A percentile compares a stretch with the other conserved stretches of the same genome.
Conservation (phyloP, 352 stramenopile species). For the Phytophthora pinifolia region DNA sequence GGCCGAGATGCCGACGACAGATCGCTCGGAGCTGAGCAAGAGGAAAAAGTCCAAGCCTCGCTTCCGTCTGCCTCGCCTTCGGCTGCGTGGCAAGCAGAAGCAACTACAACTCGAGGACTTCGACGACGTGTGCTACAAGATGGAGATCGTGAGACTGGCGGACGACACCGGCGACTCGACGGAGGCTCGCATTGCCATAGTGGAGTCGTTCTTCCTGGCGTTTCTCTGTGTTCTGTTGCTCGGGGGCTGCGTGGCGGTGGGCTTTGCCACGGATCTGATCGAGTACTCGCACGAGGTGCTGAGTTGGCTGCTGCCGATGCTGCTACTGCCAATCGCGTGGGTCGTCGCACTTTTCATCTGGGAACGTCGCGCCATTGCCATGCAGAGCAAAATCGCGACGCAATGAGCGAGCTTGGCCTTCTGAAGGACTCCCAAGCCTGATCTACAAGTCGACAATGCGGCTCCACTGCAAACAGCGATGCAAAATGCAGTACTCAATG, state of each 20-base stretch:
- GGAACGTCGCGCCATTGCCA: conserved; percentile 33
- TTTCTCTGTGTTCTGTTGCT: conserved; percentile 33
- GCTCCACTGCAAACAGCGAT: too few relatives aligned
- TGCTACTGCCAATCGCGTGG: conserved; percentile 50
- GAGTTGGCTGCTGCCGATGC: conserved; percentile 45
- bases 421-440: too few relatives aligned
- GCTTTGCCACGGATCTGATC: conserved; percentile 37
- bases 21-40: conserved; percentile 8
- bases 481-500: too few relatives aligned
- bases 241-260: conserved; percentile 36
- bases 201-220: conserved; percentile 37
- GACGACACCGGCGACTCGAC: conserved; percentile 9
- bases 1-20: conserved; percentile 1
- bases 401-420: conserved; percentile 1
- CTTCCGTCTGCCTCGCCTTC: conserved; percentile 10
- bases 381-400: conserved; percentile 33
- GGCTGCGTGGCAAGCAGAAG: conserved; percentile 15
- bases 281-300: conserved; percentile 37
- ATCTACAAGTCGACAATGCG: too few relatives aligned
- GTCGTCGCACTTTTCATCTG: conserved; percentile 47
- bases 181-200: conserved; percentile 19
- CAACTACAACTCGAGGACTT: conserved; percentile 61
- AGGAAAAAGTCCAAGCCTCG: conserved; percentile 13
- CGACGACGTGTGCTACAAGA: conserved; percentile 61
- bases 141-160: conserved; percentile 49